Conservation (phyloP, 805 yeast species). For the Lipomyces starkeyi region DNA sequence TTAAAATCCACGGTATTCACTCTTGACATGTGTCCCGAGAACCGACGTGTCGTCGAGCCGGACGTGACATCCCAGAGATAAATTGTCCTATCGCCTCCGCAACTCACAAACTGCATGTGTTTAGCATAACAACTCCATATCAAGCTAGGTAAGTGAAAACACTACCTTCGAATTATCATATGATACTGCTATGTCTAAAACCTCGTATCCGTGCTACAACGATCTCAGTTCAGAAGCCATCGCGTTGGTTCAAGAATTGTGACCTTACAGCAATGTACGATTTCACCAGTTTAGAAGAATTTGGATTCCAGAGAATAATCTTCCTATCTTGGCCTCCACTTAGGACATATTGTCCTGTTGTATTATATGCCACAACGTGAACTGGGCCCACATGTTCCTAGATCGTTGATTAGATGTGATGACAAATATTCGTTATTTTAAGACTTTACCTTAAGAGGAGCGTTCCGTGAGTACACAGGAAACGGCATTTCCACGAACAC, state of each 20-base stretch:
- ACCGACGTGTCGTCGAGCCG: conserved; percentile 40
- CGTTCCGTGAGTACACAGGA: neutral
- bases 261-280: conserved; percentile 31
- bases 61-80: conserved; percentile 45
- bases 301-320: conserved; percentile 43
- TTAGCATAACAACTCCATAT: conserved; percentile 4
- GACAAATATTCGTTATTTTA: neutral
- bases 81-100: conserved; percentile 46
- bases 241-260: neutral
- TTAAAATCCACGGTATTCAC: conserved; percentile 43
- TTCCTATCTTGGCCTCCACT: conserved; percentile 45
- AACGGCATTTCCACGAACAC: neutral
- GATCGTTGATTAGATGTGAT: neutral
- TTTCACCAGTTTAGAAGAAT: conserved; percentile 35
- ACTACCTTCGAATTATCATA: conserved; percentile 39
- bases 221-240: neutral
- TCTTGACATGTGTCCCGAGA: conserved; percentile 42
- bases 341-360: conserved; percentile 42
- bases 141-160: neutral
- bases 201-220: conserved; percentile 43
- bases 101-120: conserved; percentile 41
- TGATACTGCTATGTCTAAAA: conserved; percentile 42
- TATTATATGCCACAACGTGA: conserved; percentile 41
- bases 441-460: neutral
- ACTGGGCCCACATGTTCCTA: conserved; percentile 38